Evolutionary conservation across 495 filamentous ascomycete species (phyloP).

Genomic region (Aspergillus leporis): DNA sequence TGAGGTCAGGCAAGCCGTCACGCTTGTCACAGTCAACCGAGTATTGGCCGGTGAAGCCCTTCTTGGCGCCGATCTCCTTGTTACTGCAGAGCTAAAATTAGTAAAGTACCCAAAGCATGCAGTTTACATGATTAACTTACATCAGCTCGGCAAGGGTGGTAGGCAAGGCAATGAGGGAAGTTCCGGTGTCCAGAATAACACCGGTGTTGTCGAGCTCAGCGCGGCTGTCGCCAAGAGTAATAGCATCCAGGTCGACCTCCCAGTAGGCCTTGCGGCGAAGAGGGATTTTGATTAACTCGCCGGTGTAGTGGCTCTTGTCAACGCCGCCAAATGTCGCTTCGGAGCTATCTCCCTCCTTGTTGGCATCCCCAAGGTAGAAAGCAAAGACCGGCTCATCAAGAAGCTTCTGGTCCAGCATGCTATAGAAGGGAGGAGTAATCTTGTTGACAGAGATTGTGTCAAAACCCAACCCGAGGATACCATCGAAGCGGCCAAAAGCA

Average conservation of each 20-base stretch:
- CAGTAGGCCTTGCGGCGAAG: constrained; percentile 98
- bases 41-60: constrained; percentile 94
- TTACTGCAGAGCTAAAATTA: constrained; percentile 56
- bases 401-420: constrained; percentile 84
- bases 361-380: constrained; percentile 86
- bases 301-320: constrained; percentile 81
- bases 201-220: constrained; percentile 92
- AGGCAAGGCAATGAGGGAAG: constrained; percentile 95
- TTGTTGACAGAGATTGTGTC: constrained; percentile 95
- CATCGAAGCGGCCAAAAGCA: constrained; percentile 97
- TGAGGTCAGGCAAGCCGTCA: constrained; percentile 79
- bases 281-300: constrained; percentile 88
- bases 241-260: constrained; percentile 95
- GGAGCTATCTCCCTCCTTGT: constrained; percentile 72
- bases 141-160: constrained; percentile 91
- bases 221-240: constrained; percentile 78
- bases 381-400: constrained; percentile 93
- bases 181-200: constrained; percentile 97
- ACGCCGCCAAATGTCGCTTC: constrained; percentile 92
- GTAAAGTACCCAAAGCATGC: constrained; percentile 10
- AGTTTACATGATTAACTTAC: constrained; percentile 38
- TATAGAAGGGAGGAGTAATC: constrained; percentile 94
- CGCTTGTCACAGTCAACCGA: constrained; percentile 86
- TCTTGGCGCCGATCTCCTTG: constrained; percentile 96
- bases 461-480: constrained; percentile 93